Conservation (phyloP, 164 flowering plant genomes). For the Buxus sempervirens region DNA sequence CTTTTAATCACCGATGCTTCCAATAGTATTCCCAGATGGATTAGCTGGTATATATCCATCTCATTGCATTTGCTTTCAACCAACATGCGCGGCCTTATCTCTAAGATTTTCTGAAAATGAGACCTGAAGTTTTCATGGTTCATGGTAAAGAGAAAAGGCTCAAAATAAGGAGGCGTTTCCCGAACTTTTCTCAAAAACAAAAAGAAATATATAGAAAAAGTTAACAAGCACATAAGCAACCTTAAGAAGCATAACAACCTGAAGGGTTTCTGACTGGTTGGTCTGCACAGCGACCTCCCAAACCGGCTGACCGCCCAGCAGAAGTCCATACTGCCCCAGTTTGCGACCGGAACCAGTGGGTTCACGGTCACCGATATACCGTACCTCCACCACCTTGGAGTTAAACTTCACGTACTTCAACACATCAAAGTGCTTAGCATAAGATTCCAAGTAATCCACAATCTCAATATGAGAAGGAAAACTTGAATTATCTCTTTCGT, state of each 20-base stretch:
- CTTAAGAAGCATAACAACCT: constrained; percentile 34
- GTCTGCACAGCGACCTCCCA: constrained; percentile 83
- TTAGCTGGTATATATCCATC: too few species aligned
- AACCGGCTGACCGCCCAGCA: constrained; percentile 52
- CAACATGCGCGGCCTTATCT: too few species aligned
- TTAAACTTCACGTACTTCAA: constrained; percentile 54
- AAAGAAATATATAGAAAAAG: too few species aligned
- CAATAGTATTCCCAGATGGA: too few species aligned
- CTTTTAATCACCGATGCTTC: too few species aligned
- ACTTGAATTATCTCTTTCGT: constrained; percentile 47
- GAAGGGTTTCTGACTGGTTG: constrained; percentile 36
- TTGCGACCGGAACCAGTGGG: constrained; percentile 1
- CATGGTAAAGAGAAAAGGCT: too few species aligned
- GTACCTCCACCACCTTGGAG: constrained; percentile 76
- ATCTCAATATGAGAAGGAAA: constrained; percentile 74
- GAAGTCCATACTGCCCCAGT: constrained; percentile 28
- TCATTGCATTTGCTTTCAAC: too few species aligned
- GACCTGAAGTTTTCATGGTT: too few species aligned
- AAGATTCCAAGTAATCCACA: constrained; percentile 64
- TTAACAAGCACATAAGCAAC: too few species aligned
- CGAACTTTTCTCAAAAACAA: too few species aligned
- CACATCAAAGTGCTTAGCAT: constrained; percentile 71
- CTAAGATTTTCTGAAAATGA: too few species aligned
- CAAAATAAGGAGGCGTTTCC: too few species aligned
- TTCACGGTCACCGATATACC: constrained; percentile 40